These are phyloP conservation scores for Pseudocercospora vitis DNA, from an alignment of 2,329 filamentous ascomycete genomes.

Conservation along the genomic window DNA sequence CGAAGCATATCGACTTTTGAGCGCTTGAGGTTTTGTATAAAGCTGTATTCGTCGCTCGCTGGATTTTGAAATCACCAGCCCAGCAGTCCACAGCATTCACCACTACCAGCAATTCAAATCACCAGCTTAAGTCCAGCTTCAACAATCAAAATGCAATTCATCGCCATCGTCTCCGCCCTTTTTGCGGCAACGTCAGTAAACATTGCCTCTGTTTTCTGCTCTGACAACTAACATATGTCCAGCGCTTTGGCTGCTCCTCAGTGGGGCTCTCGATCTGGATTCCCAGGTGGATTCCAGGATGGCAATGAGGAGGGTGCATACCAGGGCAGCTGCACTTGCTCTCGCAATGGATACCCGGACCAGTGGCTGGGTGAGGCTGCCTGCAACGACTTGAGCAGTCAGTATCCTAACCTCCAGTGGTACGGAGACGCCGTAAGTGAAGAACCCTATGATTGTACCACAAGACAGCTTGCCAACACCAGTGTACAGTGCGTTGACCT, in stretches of 20 bases:
- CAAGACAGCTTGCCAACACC: neutral
- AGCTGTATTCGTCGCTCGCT: neutral
- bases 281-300: neutral
- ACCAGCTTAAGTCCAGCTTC: neutral
- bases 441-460: neutral
- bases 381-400: neutral
- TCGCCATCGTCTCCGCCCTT: neutral
- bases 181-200: neutral
- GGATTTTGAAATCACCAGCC: neutral
- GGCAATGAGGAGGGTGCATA: conserved; percentile 6
- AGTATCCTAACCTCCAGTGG: conserved; percentile 7
- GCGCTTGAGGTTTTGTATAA: neutral
- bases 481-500: conserved; percentile 3
- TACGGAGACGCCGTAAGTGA: neutral
- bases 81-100: neutral
- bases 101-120: neutral
- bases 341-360: neutral
- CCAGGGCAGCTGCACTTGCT: conserved; percentile 2
- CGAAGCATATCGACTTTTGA: neutral
- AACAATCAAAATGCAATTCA: neutral
- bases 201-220: too few species aligned
- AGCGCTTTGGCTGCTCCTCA: conserved; percentile 4
- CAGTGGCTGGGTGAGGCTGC: neutral
- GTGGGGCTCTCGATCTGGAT: neutral
- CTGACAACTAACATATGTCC: neutral